Evolutionary conservation across 1,284 basidiomycete species (phyloP), one percentile per base, ranked within the genome.

Genomic region (Malassezia psittaci): DNA sequence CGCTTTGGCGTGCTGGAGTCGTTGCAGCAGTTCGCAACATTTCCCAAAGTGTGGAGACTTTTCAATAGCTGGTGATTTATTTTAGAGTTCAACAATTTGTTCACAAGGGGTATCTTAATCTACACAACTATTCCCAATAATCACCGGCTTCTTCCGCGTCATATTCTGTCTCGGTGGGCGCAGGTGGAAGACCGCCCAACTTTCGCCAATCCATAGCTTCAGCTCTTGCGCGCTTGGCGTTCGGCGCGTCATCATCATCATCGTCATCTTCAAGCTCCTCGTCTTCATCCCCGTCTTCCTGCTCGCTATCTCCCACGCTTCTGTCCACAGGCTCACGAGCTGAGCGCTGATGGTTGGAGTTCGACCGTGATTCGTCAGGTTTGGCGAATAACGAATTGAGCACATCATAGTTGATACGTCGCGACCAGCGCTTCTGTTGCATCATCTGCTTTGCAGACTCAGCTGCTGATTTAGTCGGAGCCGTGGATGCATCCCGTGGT

Each of bases 341-440:
- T 24, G 33, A 36, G 21, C 18, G 34, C 6, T 18, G 34, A 21
- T 35, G 18, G 5, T 32, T 34, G 33, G 45, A 47, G 5, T 7
- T 37, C 9, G 11, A 18, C 36, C 29, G 39, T 49, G 57, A 46
- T 57, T 18, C 48, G 5, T 34, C 24, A 9, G 35, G 36, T 19
- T 51, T 36, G 9, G 55, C 64, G 47, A 74, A 74, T 15, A 74
- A 48, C 19, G 55, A 61, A 55, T 68, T 67, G 32, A 74, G 54
- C n/a, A 65, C 68, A 39, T 67, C 67, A 59, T 74, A 73, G 57
- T 74, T 74, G 58, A 74, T 66, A 52, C 68, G 68, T 33, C 64
- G 65, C 45, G 65, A 68, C 52, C 68, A 72, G 38, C 64, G 61
- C 52, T 72, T 70, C 49, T 65, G 63, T 44, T 65, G 65, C 57